These are phyloP conservation scores for Podila horticola DNA, from an alignment of 192 early-diverging fungal genomes.

Conservation along the genomic window DNA sequence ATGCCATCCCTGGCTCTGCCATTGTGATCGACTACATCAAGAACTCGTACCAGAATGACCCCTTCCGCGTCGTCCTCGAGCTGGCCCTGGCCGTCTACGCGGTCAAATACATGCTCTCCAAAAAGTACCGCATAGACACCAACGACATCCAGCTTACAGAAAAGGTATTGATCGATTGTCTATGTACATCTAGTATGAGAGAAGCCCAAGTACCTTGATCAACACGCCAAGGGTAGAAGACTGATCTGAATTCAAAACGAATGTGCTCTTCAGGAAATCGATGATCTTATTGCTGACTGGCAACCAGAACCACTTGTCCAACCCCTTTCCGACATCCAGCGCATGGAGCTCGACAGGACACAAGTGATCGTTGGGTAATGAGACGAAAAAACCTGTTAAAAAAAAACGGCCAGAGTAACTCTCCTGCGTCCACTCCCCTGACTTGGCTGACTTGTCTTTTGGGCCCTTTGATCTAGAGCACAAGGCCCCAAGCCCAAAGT, in stretches of 20 bases:
- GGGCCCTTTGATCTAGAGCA: constrained; percentile 25
- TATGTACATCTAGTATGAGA: too few relatives aligned
- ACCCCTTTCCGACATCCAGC: constrained; percentile 73
- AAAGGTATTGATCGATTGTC: constrained; percentile 60
- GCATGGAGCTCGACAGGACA: constrained; percentile 80
- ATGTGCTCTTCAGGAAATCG: constrained; percentile 76
- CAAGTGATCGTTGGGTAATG: constrained; percentile 75
- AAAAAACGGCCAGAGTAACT: too few relatives aligned
- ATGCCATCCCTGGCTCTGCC: constrained; percentile 70
- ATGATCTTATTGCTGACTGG: constrained; percentile 96
- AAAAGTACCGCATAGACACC: constrained; percentile 81
- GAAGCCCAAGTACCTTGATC: background rate
- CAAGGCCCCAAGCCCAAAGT: constrained; percentile 74
- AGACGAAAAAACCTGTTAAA: too few relatives aligned
- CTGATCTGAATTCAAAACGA: too few relatives aligned
- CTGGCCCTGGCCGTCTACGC: constrained; percentile 86
- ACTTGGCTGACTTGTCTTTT: too few relatives aligned
- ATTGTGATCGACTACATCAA: constrained; percentile 55
- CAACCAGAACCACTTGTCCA: constrained; percentile 94
- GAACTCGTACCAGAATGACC: constrained; percentile 58
- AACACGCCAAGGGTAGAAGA: too few relatives aligned
- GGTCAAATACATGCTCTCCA: constrained; percentile 87
- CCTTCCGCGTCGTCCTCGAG: constrained; percentile 64
- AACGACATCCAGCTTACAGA: constrained; percentile 83
- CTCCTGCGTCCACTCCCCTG: too few relatives aligned